Evolutionary conservation across 169 alveolate genomes (phyloP).

Genomic region (Babesia ovis): DNA sequence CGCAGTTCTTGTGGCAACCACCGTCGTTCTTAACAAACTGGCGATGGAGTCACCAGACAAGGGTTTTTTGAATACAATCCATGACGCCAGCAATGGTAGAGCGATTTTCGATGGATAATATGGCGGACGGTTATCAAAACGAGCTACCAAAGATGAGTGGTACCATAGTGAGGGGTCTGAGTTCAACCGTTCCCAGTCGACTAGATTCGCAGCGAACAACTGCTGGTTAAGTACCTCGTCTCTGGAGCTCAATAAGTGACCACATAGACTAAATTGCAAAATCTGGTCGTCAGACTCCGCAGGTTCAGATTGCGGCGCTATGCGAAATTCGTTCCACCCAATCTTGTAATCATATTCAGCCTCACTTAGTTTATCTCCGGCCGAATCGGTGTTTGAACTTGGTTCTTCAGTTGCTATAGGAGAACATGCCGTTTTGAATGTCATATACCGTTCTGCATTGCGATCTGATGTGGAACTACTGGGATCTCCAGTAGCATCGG

Average conservation of each 20-base stretch:
- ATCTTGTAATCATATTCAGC: neutral
- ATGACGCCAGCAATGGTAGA: slow-evolving; percentile 85
- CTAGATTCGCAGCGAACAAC: slow-evolving; percentile 73
- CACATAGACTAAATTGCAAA: slow-evolving; percentile 75
- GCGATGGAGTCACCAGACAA: slow-evolving; percentile 81
- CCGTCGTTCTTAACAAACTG: slow-evolving; percentile 66
- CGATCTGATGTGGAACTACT: neutral
- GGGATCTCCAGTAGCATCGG: neutral
- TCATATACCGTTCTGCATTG: neutral
- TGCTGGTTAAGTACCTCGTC: slow-evolving; percentile 67
- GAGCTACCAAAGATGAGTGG: slow-evolving; percentile 87
- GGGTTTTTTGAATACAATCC: slow-evolving; percentile 87
- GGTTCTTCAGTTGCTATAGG: neutral
- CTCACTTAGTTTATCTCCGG: neutral
- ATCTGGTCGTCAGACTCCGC: slow-evolving; percentile 37
- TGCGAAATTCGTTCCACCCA: slow-evolving; percentile 19
- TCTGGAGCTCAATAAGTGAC: slow-evolving; percentile 74
- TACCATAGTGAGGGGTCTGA: slow-evolving; percentile 86
- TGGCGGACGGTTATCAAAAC: slow-evolving; percentile 86
- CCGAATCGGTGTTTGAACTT: neutral
- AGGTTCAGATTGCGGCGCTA: neutral
- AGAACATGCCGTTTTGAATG: neutral
- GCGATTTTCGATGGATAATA: slow-evolving; percentile 89
- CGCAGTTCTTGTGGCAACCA: slow-evolving; percentile 16
- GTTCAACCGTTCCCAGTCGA: slow-evolving; percentile 79